These are phyloP conservation scores for Trametes punicea DNA, from an alignment of 768 basidiomycete genomes.

Conservation along the genomic window DNA sequence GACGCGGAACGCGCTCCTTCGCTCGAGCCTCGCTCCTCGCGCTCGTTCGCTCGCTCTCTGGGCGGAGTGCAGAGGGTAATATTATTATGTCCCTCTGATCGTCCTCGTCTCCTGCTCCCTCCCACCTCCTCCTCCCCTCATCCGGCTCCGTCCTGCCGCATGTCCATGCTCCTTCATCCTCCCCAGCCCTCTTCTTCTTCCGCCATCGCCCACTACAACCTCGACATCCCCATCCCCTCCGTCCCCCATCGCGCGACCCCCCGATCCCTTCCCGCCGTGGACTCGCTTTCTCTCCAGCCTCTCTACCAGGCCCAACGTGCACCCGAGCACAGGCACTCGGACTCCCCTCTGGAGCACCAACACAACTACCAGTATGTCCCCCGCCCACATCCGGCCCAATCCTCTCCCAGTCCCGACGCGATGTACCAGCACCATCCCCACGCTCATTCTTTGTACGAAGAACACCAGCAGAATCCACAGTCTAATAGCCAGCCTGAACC, in stretches of 20 bases:
- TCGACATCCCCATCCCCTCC: slow-evolving; percentile 1
- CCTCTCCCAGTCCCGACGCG: slow-evolving; percentile 11
- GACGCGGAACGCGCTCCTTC: neutral
- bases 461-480: slow-evolving; percentile 1
- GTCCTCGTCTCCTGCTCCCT: neutral
- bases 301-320: neutral
- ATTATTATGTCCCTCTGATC: neutral
- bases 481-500: neutral
- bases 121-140: slow-evolving; percentile 2
- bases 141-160: slow-evolving; percentile 13
- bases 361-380: slow-evolving; percentile 22
- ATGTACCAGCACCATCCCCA: slow-evolving; percentile 18
- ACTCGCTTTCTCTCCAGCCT: slow-evolving; percentile 9
- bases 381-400: slow-evolving; percentile 17
- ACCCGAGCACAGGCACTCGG: slow-evolving; percentile 1
- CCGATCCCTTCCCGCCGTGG: slow-evolving; percentile 19
- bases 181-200: slow-evolving; percentile 9
- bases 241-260: slow-evolving; percentile 12
- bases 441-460: slow-evolving; percentile 1
- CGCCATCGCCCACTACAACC: slow-evolving; percentile 16
- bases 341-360: slow-evolving; percentile 15
- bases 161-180: slow-evolving; percentile 18
- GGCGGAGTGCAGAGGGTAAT: slow-evolving; percentile 2
- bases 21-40: neutral
- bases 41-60: neutral